Evolutionary conservation across 2,329 filamentous ascomycete genomes (phyloP).

Genomic region (Zopfia rhizophila): DNA sequence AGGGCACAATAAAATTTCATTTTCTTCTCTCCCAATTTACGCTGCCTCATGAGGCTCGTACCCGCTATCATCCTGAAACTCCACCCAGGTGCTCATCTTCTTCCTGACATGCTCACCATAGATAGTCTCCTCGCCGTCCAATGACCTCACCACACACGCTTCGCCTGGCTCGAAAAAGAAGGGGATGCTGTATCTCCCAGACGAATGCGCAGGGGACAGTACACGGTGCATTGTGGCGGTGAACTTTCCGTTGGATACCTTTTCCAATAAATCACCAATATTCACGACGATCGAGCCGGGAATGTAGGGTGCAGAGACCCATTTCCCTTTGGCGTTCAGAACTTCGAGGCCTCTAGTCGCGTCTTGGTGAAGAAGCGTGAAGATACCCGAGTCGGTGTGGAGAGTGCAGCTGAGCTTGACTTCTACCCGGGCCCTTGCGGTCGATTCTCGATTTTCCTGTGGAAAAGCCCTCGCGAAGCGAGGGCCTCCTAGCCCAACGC

Average conservation of each 20-base stretch:
- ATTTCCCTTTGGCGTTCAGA: conserved; percentile 53
- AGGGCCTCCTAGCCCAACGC: no score
- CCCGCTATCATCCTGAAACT: conserved; percentile 51
- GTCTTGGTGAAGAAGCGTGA: conserved; percentile 62
- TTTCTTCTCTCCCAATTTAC: no score
- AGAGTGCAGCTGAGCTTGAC: conserved; percentile 49
- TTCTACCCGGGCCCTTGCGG: conserved; percentile 12
- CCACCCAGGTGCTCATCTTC: conserved; percentile 59
- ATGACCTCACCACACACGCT: conserved; percentile 51
- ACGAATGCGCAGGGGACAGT: conserved; percentile 22
- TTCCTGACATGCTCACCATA: conserved; percentile 56
- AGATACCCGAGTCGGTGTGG: conserved; percentile 58
- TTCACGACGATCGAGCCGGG: conserved; percentile 58
- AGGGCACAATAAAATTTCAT: no score
- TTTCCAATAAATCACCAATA: conserved; percentile 57
- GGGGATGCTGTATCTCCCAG: conserved; percentile 55
- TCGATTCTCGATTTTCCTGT: conserved; percentile 19
- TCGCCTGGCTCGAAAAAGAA: conserved; percentile 62
- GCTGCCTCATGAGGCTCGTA: no score
- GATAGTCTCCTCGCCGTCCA: conserved; percentile 47
- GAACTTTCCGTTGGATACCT: conserved; percentile 55
- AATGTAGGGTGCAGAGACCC: conserved; percentile 56
- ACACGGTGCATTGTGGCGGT: conserved; percentile 60
- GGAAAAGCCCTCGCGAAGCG: no score
- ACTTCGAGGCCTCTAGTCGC: conserved; percentile 60